Base-by-base conservation (phyloP, 331 rosid species). In the Arachis monticola region DNA sequence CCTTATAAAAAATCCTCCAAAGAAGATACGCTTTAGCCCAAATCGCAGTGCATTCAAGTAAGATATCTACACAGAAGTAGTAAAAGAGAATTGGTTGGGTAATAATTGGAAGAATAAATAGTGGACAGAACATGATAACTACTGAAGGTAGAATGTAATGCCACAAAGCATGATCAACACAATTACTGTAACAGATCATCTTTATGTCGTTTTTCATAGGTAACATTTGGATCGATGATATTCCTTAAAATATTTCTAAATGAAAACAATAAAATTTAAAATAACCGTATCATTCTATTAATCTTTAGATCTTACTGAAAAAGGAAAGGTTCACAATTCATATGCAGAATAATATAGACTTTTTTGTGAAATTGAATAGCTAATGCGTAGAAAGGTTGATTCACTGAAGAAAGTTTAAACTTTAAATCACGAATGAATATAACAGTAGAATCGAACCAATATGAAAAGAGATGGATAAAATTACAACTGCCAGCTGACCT, bases 1-100 rank as follows among this genome's bases (percentile, higher is more conserved):
- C 88, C 98, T 82, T 79, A 90, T 93, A 69, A 93, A 93, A 89
- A 90, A 93, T 58, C 98, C 98, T 82, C 98, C 98, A 47, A 93
- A 93, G 79, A 90, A 88, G 31, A 93, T 93, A 46, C 98, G 88
- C 84, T 93, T 90, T 57, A 93, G 83, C 65, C 97, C 98, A 82
- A 86, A 90, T 61, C 81, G 84, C 80, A 93, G 77, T 40, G 98
- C 98, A 93, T 80, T 93, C 81, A 93, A 83, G 82, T 93, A 90
- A 62, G 98, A 69, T 80, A 93, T 88, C 98, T 93, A 81, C 88
- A 73, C 53, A 77, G 46, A 62, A 80, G 58, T 59, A 56, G 62
- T 14, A 38, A 47, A 60, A 83, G 42, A 64, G 2, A 46, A 70
- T 70, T 42, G 8, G 55, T 59, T 53, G 63, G 56, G 57, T 31